Evolutionary conservation across 2,329 filamentous ascomycete genomes (phyloP), one percentile per base, ranked within the genome.

Genomic region (Bimuria novae-zelandiae): DNA sequence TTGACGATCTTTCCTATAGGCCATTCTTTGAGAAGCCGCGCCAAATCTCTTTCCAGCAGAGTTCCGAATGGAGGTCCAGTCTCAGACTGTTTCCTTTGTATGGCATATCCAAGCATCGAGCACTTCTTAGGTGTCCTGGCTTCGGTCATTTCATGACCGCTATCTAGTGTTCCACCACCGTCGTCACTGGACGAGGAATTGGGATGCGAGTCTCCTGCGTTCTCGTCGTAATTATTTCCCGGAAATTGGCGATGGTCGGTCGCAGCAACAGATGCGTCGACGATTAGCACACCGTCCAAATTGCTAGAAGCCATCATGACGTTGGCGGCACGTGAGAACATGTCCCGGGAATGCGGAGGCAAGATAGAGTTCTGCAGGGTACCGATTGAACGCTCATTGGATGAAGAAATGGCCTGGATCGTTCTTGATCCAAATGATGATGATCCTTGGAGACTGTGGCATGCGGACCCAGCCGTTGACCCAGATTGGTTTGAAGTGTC

Each of bases 291-390:
- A 11, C 71, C 71, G 23, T 73, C 70, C 1, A 72, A 45, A 23
- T 65, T 60, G 33, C 69, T 72, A 2, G 70, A 71, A 7, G 60
- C 57, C 48, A 65, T 59, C 51, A 73, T 68, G 4, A 72, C 57
- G 37, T 57, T 68, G 11, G 71, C 70, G 35, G 71, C 71, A 22
- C 70, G 61, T 0, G 63, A 58, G 47, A 73, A 73, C 68, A 73
- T 71, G 0, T 58, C 55, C 32, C 59, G 67, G 11, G 69, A 62
- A 43, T 70, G 63, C 1, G 30, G 33, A 1, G 70, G 69, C 12
- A 73, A 29, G 1, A 71, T 71, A 1, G 52, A 62, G 11, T 71
- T 61, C 23, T 72, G 70, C 0, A 72, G 57, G 6, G 33, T 41
- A 17, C 30, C 51, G 3, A 32, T 49, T 2, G 52, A 37, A 17